Evolutionary conservation across 352 stramenopile species (phyloP), one percentile per base, ranked within the genome.

Genomic region (Globisporangium abappressorium): DNA sequence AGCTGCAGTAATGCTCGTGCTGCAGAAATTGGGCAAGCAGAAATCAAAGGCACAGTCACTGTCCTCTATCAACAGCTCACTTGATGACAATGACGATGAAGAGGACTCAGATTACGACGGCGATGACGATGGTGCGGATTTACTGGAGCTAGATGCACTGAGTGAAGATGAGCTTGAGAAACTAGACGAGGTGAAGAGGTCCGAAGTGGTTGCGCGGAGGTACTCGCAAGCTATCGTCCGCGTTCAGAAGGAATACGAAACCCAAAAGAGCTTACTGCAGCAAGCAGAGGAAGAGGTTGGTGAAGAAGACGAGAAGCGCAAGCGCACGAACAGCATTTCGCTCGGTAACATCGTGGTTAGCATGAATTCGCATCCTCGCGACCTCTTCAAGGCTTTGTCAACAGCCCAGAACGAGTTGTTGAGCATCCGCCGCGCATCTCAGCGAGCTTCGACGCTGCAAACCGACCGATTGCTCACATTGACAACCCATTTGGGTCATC

Each of bases 361-460:
- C n/a, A 71, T 89, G 71, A 71, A 72, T 3, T 89, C 82, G 3
- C 79, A 89, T 49, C 80, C 82, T 55, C 75, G 81, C 0, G 82
- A 91, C 57, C 70, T 91, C 30, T 91, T 91, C 62, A 87, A 88
- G 46, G 82, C 82, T 0, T 55, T 89, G 49, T 77, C 80, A 0
- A 81, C 72, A 1, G 63, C 81, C 4, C 78, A 89, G 62, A 66
- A 62, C 20, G 82, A 88, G 28, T 68, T 88, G 4, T 9, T 79
- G 26, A 81, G 69, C 41, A 57, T 83, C 1, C 79, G 82, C 0
- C 75, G 81, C 18, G 73, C 79, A 12, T 87, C 82, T 0, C 80
- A 89, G 61, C 72, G 77, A 26, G 75, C 82, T 0, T 87, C 74
- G 28, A 76, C 79, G 14, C 55, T 91, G 14, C 82, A 91, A 57